Base-by-base conservation (phyloP, 148 eudicot species). In the Nepenthes gracilis region DNA sequence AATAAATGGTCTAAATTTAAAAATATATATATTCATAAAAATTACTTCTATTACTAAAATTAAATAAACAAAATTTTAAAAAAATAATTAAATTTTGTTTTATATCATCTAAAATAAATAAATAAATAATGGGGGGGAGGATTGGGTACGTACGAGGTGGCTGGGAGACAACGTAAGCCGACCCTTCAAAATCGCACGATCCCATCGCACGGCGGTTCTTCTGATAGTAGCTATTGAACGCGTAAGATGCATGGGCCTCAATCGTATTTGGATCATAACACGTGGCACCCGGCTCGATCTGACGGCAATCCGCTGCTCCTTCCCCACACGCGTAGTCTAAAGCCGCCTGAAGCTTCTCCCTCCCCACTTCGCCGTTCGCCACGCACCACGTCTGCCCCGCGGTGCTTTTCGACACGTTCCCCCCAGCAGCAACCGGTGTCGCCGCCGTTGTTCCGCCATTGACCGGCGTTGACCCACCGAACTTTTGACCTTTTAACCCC, bases 301-400 rank as follows among this genome's bases (percentile, higher is more conserved):
- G 81, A 76, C 75, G 84, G 79, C 98, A 93, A 43, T 93, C 92
- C 1, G 96, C 98, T 38, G 70, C 81, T 7, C 96, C 96, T 33
- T 80, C 90, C 1, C 98, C 96, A 66, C 98, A 93, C 0, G 98
- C 98, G 13, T 72, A 93, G 67, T 93, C 98, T 59, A 93, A 69
- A n/a, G 74, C 98, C 61, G 70, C 72, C 64, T 93, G 98, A n/a
- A 93, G 77, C 83, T 70, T 82, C 15, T 63, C 80, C 50, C 80
- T 78, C 47, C 82, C 89, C 11, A 64, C 80, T 2, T 76, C 78
- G 12, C 50, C 83, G 58, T 74, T 84, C 9, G 94, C 96, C 60
- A 92, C 95, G 14, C 98, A 93, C 98, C 98, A 93, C 5, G 86
- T 78, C 76, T 82, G 78, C 15, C 80, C 86, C 43, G 69, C 36